These are phyloP conservation scores for Apiotrichum gamsii DNA, from an alignment of 1,284 basidiomycete species.

Conservation along the genomic window DNA sequence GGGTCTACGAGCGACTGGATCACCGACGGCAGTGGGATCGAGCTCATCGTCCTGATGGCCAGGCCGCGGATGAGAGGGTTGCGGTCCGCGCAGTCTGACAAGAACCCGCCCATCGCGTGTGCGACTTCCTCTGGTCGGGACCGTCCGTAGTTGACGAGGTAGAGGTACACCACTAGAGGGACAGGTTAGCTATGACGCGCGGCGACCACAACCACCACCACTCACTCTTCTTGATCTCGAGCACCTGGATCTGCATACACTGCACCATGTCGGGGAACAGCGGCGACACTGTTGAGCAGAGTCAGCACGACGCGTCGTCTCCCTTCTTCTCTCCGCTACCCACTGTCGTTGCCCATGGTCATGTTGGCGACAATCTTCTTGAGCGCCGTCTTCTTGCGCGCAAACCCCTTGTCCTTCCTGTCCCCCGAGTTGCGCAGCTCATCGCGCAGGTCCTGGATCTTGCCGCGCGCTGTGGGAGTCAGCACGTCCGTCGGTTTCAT, in stretches of 20 bases:
- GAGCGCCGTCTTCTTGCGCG: slow-evolving; percentile 79
- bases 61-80: slow-evolving; percentile 94
- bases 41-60: slow-evolving; percentile 96
- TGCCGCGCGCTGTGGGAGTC: slow-evolving; percentile 61
- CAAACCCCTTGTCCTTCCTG: slow-evolving; percentile 86
- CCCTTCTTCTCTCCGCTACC: too few species aligned
- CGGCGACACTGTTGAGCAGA: slow-evolving; percentile 67
- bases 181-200: too few species aligned
- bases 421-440: slow-evolving; percentile 80
- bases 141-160: slow-evolving; percentile 96
- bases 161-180: slow-evolving; percentile 93
- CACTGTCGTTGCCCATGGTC: slow-evolving; percentile 96
- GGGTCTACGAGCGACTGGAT: slow-evolving; percentile 95
- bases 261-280: slow-evolving; percentile 96
- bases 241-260: slow-evolving; percentile 69
- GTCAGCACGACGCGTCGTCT: too few species aligned
- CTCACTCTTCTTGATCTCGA: slow-evolving; percentile 99
- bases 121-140: slow-evolving; percentile 94
- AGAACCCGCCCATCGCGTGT: slow-evolving; percentile 93
- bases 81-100: slow-evolving; percentile 85
- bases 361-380: slow-evolving; percentile 96
- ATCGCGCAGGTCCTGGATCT: slow-evolving; percentile 70
- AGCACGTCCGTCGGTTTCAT: not conserved
- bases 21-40: slow-evolving; percentile 91
- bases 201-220: not conserved